Conservation (phyloP, 176 grass and related monocot genomes). For the Musa schizocarpa region DNA sequence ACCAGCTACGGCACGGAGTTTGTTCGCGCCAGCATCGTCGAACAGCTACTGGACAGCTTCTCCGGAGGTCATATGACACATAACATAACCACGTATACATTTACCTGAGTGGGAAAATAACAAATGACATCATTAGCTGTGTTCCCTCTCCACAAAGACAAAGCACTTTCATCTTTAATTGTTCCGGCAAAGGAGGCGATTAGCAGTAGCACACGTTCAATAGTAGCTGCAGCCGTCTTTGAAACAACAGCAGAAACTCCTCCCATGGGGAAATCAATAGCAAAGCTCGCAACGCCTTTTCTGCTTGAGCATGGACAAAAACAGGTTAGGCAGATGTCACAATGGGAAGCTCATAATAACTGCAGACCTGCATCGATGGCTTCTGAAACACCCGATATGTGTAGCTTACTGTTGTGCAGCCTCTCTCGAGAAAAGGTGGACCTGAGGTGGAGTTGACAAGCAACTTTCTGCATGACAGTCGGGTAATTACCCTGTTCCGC, state of each 20-base stretch:
- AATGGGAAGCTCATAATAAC: background rate
- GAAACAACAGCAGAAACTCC: slow-evolving; percentile 22
- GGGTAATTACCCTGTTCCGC: slow-evolving; percentile 6
- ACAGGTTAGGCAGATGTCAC: background rate
- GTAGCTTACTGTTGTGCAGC: background rate
- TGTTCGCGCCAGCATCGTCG: slow-evolving; percentile 19
- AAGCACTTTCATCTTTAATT: slow-evolving; percentile 13
- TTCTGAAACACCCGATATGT: background rate
- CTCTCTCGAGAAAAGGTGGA: background rate
- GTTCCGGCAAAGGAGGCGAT: slow-evolving; percentile 13
- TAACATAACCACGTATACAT: background rate
- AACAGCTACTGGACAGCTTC: slow-evolving; percentile 19
- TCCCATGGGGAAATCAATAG: slow-evolving; percentile 22
- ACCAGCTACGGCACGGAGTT: slow-evolving; percentile 9
- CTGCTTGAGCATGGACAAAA: slow-evolving; percentile 11
- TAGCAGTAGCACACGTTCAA: slow-evolving; percentile 13
- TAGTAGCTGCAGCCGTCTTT: slow-evolving; percentile 14
- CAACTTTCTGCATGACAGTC: slow-evolving; percentile 12
- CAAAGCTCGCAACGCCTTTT: slow-evolving; percentile 11
- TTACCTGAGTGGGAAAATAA: slow-evolving; percentile 21
- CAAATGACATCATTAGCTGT: slow-evolving; percentile 21
- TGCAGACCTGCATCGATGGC: background rate
- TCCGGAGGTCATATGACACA: background rate
- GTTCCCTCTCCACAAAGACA: slow-evolving; percentile 18
- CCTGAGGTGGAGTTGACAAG: slow-evolving; percentile 8